These are phyloP conservation scores for Schizosaccharomyces octosporus DNA, from an alignment of 805 yeast genomes.

Conservation along the genomic window DNA sequence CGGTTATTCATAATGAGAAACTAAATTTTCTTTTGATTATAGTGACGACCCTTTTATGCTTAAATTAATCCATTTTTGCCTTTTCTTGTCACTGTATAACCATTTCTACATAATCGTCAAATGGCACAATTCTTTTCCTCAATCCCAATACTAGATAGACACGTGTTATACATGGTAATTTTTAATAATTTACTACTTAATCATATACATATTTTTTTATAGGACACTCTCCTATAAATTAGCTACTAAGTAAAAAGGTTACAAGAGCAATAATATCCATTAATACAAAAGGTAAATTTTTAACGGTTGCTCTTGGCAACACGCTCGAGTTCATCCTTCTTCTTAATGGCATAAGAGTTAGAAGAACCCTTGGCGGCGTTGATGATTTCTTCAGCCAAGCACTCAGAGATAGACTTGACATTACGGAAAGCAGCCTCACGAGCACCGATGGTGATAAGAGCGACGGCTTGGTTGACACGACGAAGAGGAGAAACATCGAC, in stretches of 20 bases:
- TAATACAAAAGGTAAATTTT: constrained; percentile 9
- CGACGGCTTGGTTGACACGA: constrained; percentile 98
- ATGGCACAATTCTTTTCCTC: too few relatives aligned
- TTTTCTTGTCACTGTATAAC: too few relatives aligned
- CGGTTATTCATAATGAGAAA: too few relatives aligned
- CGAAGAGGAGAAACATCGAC: constrained; percentile 99
- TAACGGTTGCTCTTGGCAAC: constrained; percentile 99
- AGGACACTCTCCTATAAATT: not conserved
- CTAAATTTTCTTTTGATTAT: too few relatives aligned
- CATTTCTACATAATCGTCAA: too few relatives aligned
- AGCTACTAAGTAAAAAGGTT: not conserved
- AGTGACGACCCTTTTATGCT: too few relatives aligned
- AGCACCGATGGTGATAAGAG: constrained; percentile 93
- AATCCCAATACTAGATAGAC: too few relatives aligned
- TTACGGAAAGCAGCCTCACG: constrained; percentile 99
- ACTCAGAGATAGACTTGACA: constrained; percentile 98
- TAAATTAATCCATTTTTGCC: too few relatives aligned
- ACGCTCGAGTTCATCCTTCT: constrained; percentile 99
- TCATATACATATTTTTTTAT: too few relatives aligned
- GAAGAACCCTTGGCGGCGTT: constrained; percentile 99
- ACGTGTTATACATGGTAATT: too few relatives aligned
- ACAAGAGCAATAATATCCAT: not conserved
- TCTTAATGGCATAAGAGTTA: constrained; percentile 98
- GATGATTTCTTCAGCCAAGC: constrained; percentile 99
- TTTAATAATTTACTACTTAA: too few relatives aligned